Base-by-base conservation (phyloP, 345 rosid species). In the Moringa oleifera region DNA sequence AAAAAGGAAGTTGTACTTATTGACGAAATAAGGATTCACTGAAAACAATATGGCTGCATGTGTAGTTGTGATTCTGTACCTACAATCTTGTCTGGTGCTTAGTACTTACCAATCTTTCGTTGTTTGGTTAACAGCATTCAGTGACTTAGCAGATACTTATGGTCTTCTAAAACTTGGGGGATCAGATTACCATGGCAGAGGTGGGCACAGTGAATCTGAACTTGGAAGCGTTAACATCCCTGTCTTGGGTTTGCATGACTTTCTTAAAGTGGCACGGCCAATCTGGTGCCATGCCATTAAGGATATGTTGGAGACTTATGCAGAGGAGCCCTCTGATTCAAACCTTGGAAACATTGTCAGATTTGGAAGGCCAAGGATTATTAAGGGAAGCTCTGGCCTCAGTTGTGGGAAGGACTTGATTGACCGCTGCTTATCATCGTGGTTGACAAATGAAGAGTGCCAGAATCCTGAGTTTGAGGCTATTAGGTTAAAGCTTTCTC, bases 151-250 rank as follows among this genome's bases (percentile, higher is more conserved):
- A 0, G 96, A 94, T 71, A 65, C 87, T 23, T 73, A 85, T 19
- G 79, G 74, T 60, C 92, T 94, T 64, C 55, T 94, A 68, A 94
- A 94, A 85, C 80, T 94, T 18, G 97, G 99, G 65, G 99, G 99
- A 8, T 85, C 99, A 33, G 97, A 94, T 81, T 94, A 70, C 72
- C 99, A 94, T 31, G 99, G 89, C 58, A 83, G 66, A 79, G 95
- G 95, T 5, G 92, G 96, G 55, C 80, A 83, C 13, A 57, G 79
- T n/a, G 97, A 94, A 63, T 83, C 95, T 4, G 96, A 83, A 63
- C 69, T 86, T 6, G 97, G 99, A 57, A 85, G 95, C 18, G 96
- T 88, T 20, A 81, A 82, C 70, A 88, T 94, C 71, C 96, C 97
- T 0, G 81, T 83, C 57, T 22, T 77, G 46, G 82, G 67, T 46